A percentile compares a stretch with the other conserved stretches of the same genome.
phyloP scores from a whole-genome alignment of 305 asterid genomes.

The Rubia tinctorum region DNA sequence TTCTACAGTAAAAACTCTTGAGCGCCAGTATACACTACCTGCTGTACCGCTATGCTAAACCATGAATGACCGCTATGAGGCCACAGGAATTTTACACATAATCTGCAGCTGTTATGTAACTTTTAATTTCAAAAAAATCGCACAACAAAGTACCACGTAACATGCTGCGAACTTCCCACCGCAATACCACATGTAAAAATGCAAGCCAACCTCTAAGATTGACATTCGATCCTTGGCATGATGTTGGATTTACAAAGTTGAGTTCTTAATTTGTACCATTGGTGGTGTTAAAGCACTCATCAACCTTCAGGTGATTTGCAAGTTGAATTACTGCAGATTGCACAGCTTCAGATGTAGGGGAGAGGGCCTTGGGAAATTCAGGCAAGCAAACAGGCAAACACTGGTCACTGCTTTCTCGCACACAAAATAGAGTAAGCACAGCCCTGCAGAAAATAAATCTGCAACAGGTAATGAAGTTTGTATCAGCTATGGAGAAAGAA shows the following conservation, averaged over 20 bases:
- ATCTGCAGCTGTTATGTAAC: neutral
- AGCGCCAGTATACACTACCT: slow-evolving; percentile 1
- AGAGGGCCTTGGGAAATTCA: slow-evolving; percentile 62
- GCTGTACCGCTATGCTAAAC: neutral
- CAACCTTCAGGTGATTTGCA: slow-evolving; percentile 56
- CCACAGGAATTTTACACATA: slow-evolving; percentile 1
- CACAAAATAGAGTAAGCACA: slow-evolving; percentile 58
- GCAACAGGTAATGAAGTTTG: slow-evolving; percentile 24
- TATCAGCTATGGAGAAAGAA: neutral
- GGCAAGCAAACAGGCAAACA: slow-evolving; percentile 79
- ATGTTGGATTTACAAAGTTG: slow-evolving; percentile 7
- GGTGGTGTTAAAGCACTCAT: slow-evolving; percentile 53
- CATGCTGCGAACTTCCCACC: neutral
- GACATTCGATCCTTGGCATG: slow-evolving; percentile 3
- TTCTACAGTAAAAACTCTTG: too few relatives aligned
- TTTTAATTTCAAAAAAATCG: too few relatives aligned
- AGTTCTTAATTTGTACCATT: slow-evolving; percentile 17
- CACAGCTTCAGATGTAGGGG: slow-evolving; percentile 60
- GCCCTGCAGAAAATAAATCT: slow-evolving; percentile 96
- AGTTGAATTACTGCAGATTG: slow-evolving; percentile 55
- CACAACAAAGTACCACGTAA: too few relatives aligned
- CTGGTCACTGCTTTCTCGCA: slow-evolving; percentile 44
- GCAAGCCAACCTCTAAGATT: slow-evolving; percentile 3
- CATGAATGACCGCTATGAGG: neutral
- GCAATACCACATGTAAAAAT: neutral